Conservation (phyloP, 164 flowering plant species). For the Sedum album region DNA sequence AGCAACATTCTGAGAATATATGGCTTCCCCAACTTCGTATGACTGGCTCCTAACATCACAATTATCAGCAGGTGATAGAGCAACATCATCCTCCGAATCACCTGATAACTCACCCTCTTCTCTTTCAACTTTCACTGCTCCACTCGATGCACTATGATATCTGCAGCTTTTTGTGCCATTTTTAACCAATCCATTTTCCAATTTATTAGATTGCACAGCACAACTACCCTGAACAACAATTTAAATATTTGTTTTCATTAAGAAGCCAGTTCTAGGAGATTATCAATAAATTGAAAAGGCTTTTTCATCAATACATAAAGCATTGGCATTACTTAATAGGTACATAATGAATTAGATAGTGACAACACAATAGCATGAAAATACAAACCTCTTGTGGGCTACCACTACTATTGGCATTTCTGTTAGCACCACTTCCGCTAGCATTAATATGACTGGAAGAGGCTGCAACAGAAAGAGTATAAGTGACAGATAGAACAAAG, state of each 20-base stretch:
- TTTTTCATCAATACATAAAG: too few relatives aligned
- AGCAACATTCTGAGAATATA: constrained; percentile 26
- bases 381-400: constrained; percentile 25
- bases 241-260: not conserved
- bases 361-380: not conserved
- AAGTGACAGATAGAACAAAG: too few relatives aligned
- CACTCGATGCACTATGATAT: constrained; percentile 21
- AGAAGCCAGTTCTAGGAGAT: too few relatives aligned
- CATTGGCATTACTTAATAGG: too few relatives aligned
- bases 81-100: not conserved
- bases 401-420: constrained; percentile 16
- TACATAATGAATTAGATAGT: too few relatives aligned
- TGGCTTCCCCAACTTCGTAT: constrained; percentile 24
- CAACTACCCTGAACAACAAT: constrained; percentile 23
- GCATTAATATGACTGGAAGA: too few relatives aligned
- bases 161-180: constrained; percentile 19
- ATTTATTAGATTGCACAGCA: constrained; percentile 1
- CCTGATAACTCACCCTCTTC: constrained; percentile 69
- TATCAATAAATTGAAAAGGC: too few relatives aligned
- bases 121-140: constrained; percentile 35
- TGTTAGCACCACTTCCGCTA: constrained; percentile 15
- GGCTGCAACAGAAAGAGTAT: too few relatives aligned
- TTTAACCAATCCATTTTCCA: constrained; percentile 22
- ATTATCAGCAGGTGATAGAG: not conserved
- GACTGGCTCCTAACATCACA: constrained; percentile 14